Conservation (phyloP, 768 basidiomycete species). For the Suillus cothurnatus region DNA sequence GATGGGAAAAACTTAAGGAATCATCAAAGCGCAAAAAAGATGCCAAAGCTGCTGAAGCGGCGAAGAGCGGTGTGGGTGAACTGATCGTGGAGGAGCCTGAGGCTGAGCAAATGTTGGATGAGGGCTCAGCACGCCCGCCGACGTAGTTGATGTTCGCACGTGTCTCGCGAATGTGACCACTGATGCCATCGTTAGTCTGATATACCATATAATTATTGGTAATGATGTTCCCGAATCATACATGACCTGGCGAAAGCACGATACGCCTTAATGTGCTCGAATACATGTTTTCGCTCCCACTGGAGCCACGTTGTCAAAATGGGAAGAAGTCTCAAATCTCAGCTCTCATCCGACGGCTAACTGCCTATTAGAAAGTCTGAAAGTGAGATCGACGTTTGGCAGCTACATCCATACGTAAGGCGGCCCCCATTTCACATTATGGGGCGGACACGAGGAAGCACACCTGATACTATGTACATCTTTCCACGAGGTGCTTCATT, state of each 20-base stretch:
- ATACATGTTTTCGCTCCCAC: neutral
- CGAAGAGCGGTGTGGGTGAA: conserved; percentile 53
- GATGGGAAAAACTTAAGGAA: conserved; percentile 90
- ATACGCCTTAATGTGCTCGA: neutral
- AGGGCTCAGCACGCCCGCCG: conserved; percentile 8
- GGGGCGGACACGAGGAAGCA: neutral
- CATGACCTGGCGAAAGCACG: neutral
- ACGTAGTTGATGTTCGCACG: neutral
- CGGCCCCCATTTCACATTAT: conserved; percentile 1
- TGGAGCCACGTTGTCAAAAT: neutral
- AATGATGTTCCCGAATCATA: neutral
- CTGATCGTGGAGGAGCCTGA: conserved; percentile 71
- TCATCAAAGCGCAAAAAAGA: conserved; percentile 86
- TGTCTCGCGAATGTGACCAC: neutral
- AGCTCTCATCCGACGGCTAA: neutral
- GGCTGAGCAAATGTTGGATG: conserved; percentile 60
- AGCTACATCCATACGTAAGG: neutral
- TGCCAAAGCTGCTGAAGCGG: conserved; percentile 53
- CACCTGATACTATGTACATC: neutral
- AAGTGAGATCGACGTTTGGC: conserved; percentile 1
- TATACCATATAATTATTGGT: conserved; percentile 12
- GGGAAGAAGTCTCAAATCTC: neutral
- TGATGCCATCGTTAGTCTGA: conserved; percentile 13
- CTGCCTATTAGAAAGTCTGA: neutral
- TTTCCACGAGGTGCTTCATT: conserved; percentile 3